Base-by-base conservation (phyloP, 2,329 filamentous ascomycete genomes). In the Xylariaceae sp. region DNA sequence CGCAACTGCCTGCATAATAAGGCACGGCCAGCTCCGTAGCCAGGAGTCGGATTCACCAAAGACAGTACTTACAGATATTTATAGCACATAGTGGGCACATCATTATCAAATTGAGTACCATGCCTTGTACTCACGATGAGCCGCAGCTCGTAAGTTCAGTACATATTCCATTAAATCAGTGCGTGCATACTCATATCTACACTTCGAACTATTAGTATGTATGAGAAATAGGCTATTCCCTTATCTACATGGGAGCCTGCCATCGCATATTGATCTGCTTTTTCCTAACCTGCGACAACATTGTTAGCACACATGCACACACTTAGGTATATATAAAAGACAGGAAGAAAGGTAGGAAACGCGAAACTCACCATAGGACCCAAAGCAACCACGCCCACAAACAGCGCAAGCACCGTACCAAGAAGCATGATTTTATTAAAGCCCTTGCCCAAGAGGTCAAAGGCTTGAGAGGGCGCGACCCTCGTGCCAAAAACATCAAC, bases 391-490 rank as follows among this genome's bases (percentile, higher is more conserved):
- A 96, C 94, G 41, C 92, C 92, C 34, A 85, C 81, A 41, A 84
- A 85, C 65, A 98, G 80, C 16, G 91, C 94, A 36, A 89, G 79
- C 33, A 99, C 92, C 1, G 95, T 99, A 14, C 84, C 81, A 33
- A 97, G 74, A 70, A 99, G 84, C 66, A 92, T 90, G 53, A 92
- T 71, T 79, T 96, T 97, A 72, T 94, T 95, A 75, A 99, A 99
- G 2, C 91, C 91, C 75, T 92, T 95, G 61, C 92, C 95, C 14
- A 99, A 78, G 37, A 98, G 86, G 76, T 99, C 95, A 74, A 99
- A 99, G 14, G 90, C 84, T 66, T 90, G 87, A 74, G 92, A 96
- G 1, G 95, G 95, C n/a, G 89, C 86, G 9, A 96, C 85, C 49
- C 92, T 82, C 1, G 92, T 94, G 12, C 90, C 92, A 65, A 96